These are phyloP conservation scores for Epichloe gansuensis DNA, from an alignment of 2,329 filamentous ascomycete genomes.

Conservation along the genomic window DNA sequence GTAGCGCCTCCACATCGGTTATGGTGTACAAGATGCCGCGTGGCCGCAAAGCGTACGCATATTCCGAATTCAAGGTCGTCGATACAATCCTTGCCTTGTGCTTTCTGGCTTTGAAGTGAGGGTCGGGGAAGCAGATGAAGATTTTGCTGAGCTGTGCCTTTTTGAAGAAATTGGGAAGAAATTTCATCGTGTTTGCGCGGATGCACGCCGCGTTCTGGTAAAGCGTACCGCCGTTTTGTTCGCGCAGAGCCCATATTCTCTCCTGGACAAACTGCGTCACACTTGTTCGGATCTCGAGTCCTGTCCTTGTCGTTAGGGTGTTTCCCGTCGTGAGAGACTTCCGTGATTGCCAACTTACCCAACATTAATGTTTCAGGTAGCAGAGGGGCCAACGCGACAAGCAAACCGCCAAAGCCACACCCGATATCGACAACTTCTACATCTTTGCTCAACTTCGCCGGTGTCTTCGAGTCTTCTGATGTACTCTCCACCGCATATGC, in stretches of 20 bases:
- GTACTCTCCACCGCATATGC: conserved; percentile 42
- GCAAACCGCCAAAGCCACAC: conserved; percentile 85
- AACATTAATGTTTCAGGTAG: conserved; percentile 74
- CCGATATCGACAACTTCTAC: conserved; percentile 95
- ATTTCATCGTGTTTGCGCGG: conserved; percentile 96
- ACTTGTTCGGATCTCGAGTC: conserved; percentile 83
- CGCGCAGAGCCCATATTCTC: conserved; percentile 68
- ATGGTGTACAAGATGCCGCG: conserved; percentile 91
- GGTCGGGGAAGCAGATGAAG: conserved; percentile 97
- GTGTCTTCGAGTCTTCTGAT: conserved; percentile 15
- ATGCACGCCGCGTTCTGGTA: conserved; percentile 86
- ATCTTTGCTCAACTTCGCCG: conserved; percentile 35
- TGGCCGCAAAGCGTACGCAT: conserved; percentile 73
- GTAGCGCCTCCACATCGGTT: conserved; percentile 89
- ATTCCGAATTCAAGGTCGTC: conserved; percentile 77
- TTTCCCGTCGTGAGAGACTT: neutral
- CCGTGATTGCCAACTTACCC: conserved; percentile 38
- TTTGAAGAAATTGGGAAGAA: conserved; percentile 92
- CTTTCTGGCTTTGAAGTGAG: conserved; percentile 94
- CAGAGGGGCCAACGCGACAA: conserved; percentile 71
- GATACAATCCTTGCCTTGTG: conserved; percentile 95
- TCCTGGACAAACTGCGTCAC: conserved; percentile 87
- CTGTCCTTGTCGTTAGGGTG: conserved; percentile 26
- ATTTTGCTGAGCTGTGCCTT: conserved; percentile 74
- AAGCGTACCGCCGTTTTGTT: conserved; percentile 40